phyloP scores from a whole-genome alignment of 2,329 filamentous ascomycete genomes.

The Exophiala bonariae region DNA sequence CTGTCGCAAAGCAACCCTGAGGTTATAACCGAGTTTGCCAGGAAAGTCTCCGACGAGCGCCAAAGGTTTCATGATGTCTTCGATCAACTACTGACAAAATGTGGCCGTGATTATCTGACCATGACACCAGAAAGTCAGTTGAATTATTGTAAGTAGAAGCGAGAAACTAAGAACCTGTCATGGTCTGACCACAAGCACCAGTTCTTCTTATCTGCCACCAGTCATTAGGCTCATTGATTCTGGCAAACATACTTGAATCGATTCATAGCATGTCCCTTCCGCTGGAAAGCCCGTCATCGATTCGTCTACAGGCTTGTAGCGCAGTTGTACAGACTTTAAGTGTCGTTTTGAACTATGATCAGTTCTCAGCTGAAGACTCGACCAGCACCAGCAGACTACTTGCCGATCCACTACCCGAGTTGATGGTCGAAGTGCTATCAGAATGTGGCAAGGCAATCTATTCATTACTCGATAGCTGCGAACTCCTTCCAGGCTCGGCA shows the following conservation, averaged over 20 bases:
- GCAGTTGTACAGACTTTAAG: conserved; percentile 12
- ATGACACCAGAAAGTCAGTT: conserved; percentile 1
- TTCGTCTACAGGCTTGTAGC: conserved; percentile 9
- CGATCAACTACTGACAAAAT: conserved; percentile 8
- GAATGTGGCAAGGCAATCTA: conserved; percentile 3
- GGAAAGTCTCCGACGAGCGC: conserved; percentile 6
- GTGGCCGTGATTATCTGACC: conserved; percentile 7
- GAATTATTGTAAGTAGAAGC: conserved; percentile 8
- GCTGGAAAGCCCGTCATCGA: background rate
- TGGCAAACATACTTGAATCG: conserved; percentile 7
- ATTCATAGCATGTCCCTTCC: background rate
- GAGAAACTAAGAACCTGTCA: background rate
- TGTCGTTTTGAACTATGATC: conserved; percentile 7
- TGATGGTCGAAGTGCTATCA: conserved; percentile 8
- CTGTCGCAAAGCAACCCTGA: conserved; percentile 1
- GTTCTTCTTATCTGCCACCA: conserved; percentile 3
- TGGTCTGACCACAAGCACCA: background rate
- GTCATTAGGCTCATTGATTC: conserved; percentile 9
- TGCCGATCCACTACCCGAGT: conserved; percentile 6
- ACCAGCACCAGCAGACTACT: conserved; percentile 7
- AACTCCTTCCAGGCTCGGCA: background rate
- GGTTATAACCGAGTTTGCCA: background rate
- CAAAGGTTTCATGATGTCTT: conserved; percentile 9
- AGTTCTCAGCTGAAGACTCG: conserved; percentile 2
- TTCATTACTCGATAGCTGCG: background rate